Percentiles rank a stretch among this genome's conserved stretches.
phyloP scores from a whole-genome alignment of 2,329 filamentous ascomycete species.

The Amesomyces nigricolor region DNA sequence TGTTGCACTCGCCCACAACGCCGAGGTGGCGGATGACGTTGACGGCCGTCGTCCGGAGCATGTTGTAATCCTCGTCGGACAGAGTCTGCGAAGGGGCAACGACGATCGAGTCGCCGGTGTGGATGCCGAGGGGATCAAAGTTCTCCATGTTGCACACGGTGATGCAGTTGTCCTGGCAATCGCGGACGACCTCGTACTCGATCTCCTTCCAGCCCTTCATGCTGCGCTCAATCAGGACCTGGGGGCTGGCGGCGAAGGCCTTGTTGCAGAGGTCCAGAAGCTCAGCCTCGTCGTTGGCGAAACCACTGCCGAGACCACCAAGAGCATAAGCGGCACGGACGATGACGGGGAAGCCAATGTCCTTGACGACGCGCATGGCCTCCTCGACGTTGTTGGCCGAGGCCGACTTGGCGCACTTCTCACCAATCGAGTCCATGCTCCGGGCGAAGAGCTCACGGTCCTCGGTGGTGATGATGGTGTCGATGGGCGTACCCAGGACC shows the following conservation, averaged over 20 bases:
- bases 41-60: slow-evolving; percentile 93
- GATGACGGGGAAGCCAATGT: slow-evolving; percentile 94
- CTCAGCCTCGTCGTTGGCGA: slow-evolving; percentile 81
- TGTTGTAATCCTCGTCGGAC: slow-evolving; percentile 97
- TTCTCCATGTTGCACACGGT: slow-evolving; percentile 99
- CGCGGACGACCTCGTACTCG: slow-evolving; percentile 96
- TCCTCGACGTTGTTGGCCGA: slow-evolving; percentile 86
- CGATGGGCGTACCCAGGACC: slow-evolving; percentile 92
- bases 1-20: slow-evolving; percentile 98
- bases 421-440: slow-evolving; percentile 96
- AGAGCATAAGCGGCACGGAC: slow-evolving; percentile 94
- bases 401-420: slow-evolving; percentile 96
- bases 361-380: slow-evolving; percentile 78
- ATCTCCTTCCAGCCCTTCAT: slow-evolving; percentile 99
- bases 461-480: slow-evolving; percentile 97
- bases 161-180: slow-evolving; percentile 95
- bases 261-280: slow-evolving; percentile 86
- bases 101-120: slow-evolving; percentile 97
- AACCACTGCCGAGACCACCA: slow-evolving; percentile 90
- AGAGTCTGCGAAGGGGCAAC: slow-evolving; percentile 95
- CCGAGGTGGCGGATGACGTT: slow-evolving; percentile 96
- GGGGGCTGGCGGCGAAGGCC: slow-evolving; percentile 89
- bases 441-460: slow-evolving; percentile 95
- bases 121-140: slow-evolving; percentile 95
- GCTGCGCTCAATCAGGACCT: slow-evolving; percentile 92